Conservation (phyloP, 2,329 filamentous ascomycete species). For the Penicillium sp. region DNA sequence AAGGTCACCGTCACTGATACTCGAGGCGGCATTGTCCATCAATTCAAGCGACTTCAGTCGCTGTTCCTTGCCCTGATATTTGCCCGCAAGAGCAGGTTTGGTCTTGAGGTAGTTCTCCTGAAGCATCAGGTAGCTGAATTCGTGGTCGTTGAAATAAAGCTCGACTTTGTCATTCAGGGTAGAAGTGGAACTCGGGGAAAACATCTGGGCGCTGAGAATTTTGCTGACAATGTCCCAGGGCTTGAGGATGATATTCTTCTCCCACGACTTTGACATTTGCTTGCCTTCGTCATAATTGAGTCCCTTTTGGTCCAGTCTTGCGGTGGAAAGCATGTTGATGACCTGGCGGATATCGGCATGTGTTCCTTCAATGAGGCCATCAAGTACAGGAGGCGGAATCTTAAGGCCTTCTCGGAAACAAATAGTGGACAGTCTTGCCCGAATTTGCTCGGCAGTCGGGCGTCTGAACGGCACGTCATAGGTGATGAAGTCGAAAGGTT, state of each 20-base stretch:
- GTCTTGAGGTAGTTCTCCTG: slow-evolving; percentile 96
- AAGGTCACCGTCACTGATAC: slow-evolving; percentile 94
- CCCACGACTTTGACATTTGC: slow-evolving; percentile 95
- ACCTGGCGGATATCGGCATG: slow-evolving; percentile 96
- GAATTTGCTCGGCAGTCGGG: slow-evolving; percentile 85
- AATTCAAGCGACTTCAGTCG: slow-evolving; percentile 82
- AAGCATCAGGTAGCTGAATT: slow-evolving; percentile 95
- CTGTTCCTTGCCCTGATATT: slow-evolving; percentile 64
- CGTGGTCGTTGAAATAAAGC: slow-evolving; percentile 98
- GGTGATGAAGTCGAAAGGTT: slow-evolving; percentile 84
- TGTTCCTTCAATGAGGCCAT: slow-evolving; percentile 91
- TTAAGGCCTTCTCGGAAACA: slow-evolving; percentile 88
- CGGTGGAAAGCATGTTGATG: slow-evolving; percentile 96
- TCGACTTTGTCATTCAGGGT: slow-evolving; percentile 97
- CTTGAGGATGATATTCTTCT: slow-evolving; percentile 94
- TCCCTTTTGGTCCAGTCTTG: slow-evolving; percentile 77
- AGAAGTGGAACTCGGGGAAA: slow-evolving; percentile 74
- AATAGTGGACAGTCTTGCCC: slow-evolving; percentile 90
- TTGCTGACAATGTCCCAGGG: slow-evolving; percentile 98
- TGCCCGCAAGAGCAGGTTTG: slow-evolving; percentile 65
- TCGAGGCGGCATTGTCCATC: slow-evolving; percentile 82
- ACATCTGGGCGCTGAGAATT: slow-evolving; percentile 83
- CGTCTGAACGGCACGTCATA: slow-evolving; percentile 84
- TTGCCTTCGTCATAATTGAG: slow-evolving; percentile 86
- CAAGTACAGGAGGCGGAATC: slow-evolving; percentile 76